Base-by-base conservation (phyloP, 2,329 filamentous ascomycete genomes). In the Penicillium glabrum region DNA sequence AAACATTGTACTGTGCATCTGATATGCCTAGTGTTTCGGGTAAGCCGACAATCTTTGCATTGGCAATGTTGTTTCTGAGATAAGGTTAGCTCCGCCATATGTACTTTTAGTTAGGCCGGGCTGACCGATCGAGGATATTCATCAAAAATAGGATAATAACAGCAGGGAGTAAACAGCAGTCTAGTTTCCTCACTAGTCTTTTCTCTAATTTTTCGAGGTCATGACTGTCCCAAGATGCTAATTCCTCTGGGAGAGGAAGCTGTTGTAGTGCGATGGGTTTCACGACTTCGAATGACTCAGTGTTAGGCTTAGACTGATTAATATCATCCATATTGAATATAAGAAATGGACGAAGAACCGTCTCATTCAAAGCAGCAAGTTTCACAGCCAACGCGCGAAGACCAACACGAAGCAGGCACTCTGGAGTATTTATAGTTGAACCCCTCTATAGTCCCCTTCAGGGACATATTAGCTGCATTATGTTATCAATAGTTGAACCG, bases 81-180 rank as follows among this genome's bases (percentile, higher is more conserved):
- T 5, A n/a, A 29, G 3, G 3, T 44, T 19, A 27, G 24, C 13
- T 43, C 31, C 2, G 7, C 24, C 5, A 21, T 5, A 21, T 2
- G 10, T n/a, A 16, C 3, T 19, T 35, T 5, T 9, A 11, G 3
- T 1, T 27, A 27, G 21, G 24, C 4, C 6, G 24, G 26, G 47
- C 44, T 45, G 16, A 57, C 54, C 54, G 44, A 31, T 57, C 54
- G 16, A 57, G 50, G 19, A 57, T 57, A 41, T 57, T 57, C 54
- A 57, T 53, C 27, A 57, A 45, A 29, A 57, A 57, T 2, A 57
- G 54, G 21, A 57, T 53, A 5, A 57, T 19, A 10, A 57, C 54
- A 3, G 54, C 51, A 29, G 54, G 54, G 39, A 57, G 54, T 4
- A 57, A n/a, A 39, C 37, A 57, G 27, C 23, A 45, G 50, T 57